Evolutionary conservation across 176 grass and related monocot genomes (phyloP).

Genomic region (Carex cristatella): DNA sequence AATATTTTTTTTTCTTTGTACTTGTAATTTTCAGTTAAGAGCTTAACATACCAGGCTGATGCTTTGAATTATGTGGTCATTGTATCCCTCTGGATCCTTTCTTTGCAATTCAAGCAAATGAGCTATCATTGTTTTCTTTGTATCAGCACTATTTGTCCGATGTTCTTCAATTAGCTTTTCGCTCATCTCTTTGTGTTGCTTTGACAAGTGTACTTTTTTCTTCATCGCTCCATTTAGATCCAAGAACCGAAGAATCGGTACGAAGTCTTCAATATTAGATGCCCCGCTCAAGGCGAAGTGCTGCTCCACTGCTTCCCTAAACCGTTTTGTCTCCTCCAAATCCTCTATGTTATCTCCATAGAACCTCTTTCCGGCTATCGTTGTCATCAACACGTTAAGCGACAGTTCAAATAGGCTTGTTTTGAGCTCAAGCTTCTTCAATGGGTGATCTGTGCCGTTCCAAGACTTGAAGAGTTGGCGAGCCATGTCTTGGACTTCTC

Average conservation of each 20-base stretch:
- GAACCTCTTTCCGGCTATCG: constrained; percentile 6
- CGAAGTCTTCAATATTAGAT: constrained; percentile 6
- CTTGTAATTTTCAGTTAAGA: neutral
- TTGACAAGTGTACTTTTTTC: neutral
- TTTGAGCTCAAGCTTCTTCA: constrained; percentile 12
- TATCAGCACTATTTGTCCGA: neutral
- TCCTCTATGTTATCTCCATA: neutral
- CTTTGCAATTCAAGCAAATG: constrained; percentile 17
- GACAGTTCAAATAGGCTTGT: constrained; percentile 5
- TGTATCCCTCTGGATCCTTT: constrained; percentile 20
- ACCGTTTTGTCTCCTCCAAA: neutral
- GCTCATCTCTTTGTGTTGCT: neutral
- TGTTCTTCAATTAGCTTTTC: constrained; percentile 12
- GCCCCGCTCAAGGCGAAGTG: neutral
- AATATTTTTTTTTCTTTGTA: neutral
- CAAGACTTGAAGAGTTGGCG: constrained; percentile 4
- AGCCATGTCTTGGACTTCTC: neutral
- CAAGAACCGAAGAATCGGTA: neutral
- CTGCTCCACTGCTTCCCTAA: neutral
- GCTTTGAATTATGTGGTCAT: constrained; percentile 5
- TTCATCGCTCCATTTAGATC: neutral
- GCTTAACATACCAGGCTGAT: constrained; percentile 6
- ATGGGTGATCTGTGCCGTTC: neutral
- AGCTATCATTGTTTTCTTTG: neutral
- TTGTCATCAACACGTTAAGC: neutral